Percentiles rank a stretch among this genome's conserved stretches.
Conservation (phyloP, 108 stramenopile species). For the Nannochloropsis salina region DNA sequence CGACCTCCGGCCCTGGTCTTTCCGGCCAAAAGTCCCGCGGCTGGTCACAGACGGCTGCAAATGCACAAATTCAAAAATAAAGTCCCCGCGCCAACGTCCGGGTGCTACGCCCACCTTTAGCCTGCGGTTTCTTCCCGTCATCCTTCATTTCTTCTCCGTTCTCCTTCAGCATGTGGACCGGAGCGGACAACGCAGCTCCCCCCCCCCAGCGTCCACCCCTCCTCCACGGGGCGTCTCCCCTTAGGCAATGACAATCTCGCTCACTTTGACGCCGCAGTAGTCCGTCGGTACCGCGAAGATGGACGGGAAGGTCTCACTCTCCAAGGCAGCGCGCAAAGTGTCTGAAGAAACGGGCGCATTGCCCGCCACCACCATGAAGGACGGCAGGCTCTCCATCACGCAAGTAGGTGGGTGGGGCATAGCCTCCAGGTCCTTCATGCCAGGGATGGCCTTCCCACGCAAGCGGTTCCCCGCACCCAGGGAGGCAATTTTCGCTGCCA, state of each 20-base stretch:
- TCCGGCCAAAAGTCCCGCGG: too few relatives aligned
- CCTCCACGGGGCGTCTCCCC: neutral
- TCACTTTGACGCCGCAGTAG: neutral
- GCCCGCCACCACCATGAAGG: constrained; percentile 8
- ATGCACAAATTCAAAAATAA: too few relatives aligned
- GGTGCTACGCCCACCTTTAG: too few relatives aligned
- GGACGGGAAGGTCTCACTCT: neutral
- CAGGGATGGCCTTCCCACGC: neutral
- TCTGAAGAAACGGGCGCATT: neutral
- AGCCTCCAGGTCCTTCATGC: neutral
- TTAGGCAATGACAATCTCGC: neutral
- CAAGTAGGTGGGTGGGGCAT: neutral
- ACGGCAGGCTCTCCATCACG: neutral
- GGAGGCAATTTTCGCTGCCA: neutral
- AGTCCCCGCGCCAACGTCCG: too few relatives aligned
- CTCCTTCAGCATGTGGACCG: too few relatives aligned
- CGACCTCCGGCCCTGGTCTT: too few relatives aligned
- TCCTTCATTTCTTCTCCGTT: too few relatives aligned
- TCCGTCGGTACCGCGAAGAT: neutral
- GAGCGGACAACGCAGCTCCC: too few relatives aligned
- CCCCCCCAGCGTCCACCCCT: too few relatives aligned
- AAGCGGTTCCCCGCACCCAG: neutral
- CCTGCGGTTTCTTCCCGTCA: too few relatives aligned
- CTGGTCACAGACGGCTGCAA: too few relatives aligned
- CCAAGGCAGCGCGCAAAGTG: neutral